Evolutionary conservation across 164 flowering plant species (phyloP).

Genomic region (Kalanchoe fedtschenkoi): DNA sequence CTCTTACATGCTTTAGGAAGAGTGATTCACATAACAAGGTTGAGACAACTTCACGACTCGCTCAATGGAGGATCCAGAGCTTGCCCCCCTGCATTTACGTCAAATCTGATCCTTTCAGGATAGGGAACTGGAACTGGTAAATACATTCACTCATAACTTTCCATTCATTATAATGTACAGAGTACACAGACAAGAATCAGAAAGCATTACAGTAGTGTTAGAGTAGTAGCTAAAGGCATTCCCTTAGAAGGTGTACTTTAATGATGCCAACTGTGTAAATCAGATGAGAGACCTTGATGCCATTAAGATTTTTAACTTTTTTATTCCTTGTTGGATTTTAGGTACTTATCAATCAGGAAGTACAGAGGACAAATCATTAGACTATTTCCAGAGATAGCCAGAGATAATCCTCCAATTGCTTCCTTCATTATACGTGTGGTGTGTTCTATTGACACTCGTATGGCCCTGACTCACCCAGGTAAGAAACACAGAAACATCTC

Average conservation of each 20-base stretch:
- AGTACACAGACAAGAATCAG: too few relatives aligned
- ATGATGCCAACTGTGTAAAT: neutral
- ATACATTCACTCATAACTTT: neutral
- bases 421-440: slow-evolving; percentile 64
- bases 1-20: slow-evolving; percentile 60
- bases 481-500: neutral
- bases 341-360: slow-evolving; percentile 85
- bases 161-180: neutral
- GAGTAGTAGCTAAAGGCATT: neutral
- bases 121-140: slow-evolving; percentile 92
- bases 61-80: slow-evolving; percentile 88
- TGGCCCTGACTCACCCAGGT: slow-evolving; percentile 75
- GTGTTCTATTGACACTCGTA: slow-evolving; percentile 49
- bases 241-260: neutral
- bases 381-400: slow-evolving; percentile 72
- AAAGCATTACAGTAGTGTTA: neutral
- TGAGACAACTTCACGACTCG: slow-evolving; percentile 78
- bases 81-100: slow-evolving; percentile 68
- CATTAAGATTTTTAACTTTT: neutral
- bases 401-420: slow-evolving; percentile 82
- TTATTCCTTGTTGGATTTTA: slow-evolving; percentile 15
- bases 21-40: slow-evolving; percentile 68
- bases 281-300: neutral
- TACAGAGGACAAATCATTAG: slow-evolving; percentile 44
- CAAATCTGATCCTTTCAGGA: slow-evolving; percentile 89